These are phyloP conservation scores for Wilcoxina mikolae DNA, from an alignment of 495 filamentous ascomycete genomes.

Conservation along the genomic window DNA sequence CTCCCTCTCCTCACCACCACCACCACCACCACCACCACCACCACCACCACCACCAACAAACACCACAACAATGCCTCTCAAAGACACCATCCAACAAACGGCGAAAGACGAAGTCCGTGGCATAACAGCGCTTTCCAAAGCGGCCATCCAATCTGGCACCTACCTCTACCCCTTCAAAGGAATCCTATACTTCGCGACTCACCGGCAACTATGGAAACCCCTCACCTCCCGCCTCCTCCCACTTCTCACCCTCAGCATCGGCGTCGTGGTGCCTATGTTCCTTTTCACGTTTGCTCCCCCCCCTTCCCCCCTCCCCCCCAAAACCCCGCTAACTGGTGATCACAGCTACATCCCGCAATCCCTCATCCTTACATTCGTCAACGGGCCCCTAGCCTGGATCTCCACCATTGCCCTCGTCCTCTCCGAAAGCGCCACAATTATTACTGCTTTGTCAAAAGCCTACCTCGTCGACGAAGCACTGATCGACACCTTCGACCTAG, in stretches of 20 bases:
- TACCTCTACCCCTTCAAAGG: conserved; percentile 35
- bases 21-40: not conserved
- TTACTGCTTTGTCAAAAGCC: conserved; percentile 52
- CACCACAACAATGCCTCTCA: conserved; percentile 10
- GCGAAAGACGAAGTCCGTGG: conserved; percentile 16
- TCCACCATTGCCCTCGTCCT: conserved; percentile 64
- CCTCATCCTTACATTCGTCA: conserved; percentile 65
- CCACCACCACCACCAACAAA: not conserved
- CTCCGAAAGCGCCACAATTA: conserved; percentile 64
- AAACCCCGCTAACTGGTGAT: not conserved
- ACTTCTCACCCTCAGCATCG: conserved; percentile 48
- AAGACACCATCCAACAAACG: conserved; percentile 17
- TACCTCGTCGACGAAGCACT: conserved; percentile 67
- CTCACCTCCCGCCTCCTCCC: conserved; percentile 54
- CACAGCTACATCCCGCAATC: conserved; percentile 77
- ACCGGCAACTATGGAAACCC: conserved; percentile 51
- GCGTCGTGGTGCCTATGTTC: conserved; percentile 43
- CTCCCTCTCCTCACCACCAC: not conserved
- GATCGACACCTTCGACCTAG: conserved; percentile 84
- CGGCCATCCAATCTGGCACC: conserved; percentile 12
- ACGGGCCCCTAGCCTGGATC: conserved; percentile 68
- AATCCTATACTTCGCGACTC: conserved; percentile 59
- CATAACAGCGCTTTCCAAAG: conserved; percentile 15
- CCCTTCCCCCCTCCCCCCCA: not conserved
- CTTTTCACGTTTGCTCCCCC: conserved; percentile 15